phyloP scores from a whole-genome alignment of 225 moss, liverwort and hornwort species.

The Antitrichia curtipendula region DNA sequence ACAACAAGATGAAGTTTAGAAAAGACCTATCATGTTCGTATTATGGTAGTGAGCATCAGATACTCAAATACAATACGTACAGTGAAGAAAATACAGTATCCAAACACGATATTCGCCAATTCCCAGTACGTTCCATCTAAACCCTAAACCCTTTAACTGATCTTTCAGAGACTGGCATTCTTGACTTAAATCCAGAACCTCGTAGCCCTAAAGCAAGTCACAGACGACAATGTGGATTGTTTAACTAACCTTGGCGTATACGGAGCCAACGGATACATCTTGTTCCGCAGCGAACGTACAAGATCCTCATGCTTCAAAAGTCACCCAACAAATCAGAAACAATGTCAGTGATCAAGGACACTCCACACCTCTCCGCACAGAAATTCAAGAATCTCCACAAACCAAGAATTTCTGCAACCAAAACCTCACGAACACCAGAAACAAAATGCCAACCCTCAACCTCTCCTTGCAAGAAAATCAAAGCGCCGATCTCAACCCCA shows the following conservation, averaged over 20 bases:
- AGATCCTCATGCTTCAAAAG: conserved; percentile 41
- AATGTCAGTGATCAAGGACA: not conserved
- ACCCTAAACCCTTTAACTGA: not conserved
- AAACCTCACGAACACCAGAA: not conserved
- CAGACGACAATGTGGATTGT: not conserved
- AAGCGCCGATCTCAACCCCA: not conserved
- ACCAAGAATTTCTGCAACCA: not conserved
- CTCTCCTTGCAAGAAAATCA: not conserved
- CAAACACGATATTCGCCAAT: not conserved
- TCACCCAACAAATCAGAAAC: not conserved
- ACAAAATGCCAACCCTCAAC: not conserved
- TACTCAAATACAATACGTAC: not conserved
- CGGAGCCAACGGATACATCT: conserved; percentile 9
- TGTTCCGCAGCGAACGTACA: conserved; percentile 27
- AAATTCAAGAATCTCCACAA: not conserved
- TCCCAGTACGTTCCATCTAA: not conserved
- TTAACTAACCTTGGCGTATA: conserved; percentile 5
- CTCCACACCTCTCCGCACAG: not conserved
- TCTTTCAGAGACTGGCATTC: not conserved
- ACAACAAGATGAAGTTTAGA: not conserved
- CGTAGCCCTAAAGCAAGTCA: not conserved
- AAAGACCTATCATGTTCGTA: not conserved
- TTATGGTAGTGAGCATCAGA: not conserved
- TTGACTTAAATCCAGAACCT: not conserved
- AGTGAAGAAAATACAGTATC: not conserved